Evolutionary conservation across 139 green algal species (phyloP), one percentile per base, ranked within the genome.

Genomic region (Coelastrella sp.): DNA sequence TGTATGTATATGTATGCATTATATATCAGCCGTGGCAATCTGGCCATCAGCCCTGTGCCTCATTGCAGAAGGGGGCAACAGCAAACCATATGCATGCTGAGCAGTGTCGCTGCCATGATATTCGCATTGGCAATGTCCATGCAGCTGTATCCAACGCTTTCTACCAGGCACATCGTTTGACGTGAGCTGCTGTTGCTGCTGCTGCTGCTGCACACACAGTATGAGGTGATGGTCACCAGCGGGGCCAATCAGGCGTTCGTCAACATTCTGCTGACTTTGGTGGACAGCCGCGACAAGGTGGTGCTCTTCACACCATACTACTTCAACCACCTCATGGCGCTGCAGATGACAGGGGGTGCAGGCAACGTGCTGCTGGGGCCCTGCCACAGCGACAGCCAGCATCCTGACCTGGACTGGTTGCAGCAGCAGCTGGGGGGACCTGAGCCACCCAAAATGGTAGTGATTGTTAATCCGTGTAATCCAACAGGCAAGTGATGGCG

Each of bases 281-380:
- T 93, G 17, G 98, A 99, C 78, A 74, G 89, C 11, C 11, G 72
- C 5, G 95, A 98, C 90, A 49, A 88, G 4, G 94, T 95, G 7
- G 97, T 97, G 35, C 94, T 99, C 49, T 99, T 99, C 91, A 68
- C 72, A 68, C 98, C 98, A 8, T 99, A 97, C 92, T 99, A 99
- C 94, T 99, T 99, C 94, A 99, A 99, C 92, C 96, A 99, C 91
- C 91, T 96, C 9, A 91, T 91, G 88, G 94, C 95, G 9, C 63
- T 95, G 7, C 92, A 96, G 58, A 97, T 97, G 95, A 96, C 93
- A 12, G 95, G 95, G 7, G 94, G 95, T 20, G 91, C 73, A 12
- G 82, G 75, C 7, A 80, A 70, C 27, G 70, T 89, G 84, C 19
- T 89, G 70, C 49, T 89, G 49, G 84, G 84, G 20, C 86, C 74